These are phyloP conservation scores for Monosiga brevicollis DNA, from an alignment of 78 protist genomes.

Conservation along the genomic window DNA sequence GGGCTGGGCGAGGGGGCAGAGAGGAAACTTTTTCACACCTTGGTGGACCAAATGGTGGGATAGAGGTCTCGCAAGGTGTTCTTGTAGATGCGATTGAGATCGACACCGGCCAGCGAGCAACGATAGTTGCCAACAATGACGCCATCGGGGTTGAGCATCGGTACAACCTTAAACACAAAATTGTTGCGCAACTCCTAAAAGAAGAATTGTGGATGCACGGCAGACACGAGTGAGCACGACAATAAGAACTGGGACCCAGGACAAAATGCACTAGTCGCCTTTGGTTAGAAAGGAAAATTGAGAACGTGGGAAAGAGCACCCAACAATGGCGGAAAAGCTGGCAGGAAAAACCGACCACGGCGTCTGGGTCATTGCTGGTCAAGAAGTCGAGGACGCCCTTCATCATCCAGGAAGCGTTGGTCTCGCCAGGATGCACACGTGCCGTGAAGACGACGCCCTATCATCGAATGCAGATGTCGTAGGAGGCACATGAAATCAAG, in stretches of 20 bases:
- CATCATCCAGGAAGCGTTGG: slow-evolving; percentile 58
- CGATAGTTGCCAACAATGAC: slow-evolving; percentile 60
- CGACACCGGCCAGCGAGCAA: slow-evolving; percentile 34
- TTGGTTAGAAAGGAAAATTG: too few relatives aligned
- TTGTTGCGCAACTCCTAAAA: slow-evolving; percentile 5
- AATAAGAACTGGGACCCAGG: too few relatives aligned
- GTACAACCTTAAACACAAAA: slow-evolving; percentile 50
- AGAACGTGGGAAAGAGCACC: too few relatives aligned
- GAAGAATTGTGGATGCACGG: too few relatives aligned
- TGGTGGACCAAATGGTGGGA: background rate
- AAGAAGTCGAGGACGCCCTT: slow-evolving; percentile 20
- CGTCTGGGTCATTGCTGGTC: background rate
- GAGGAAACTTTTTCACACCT: too few relatives aligned
- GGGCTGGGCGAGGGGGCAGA: too few relatives aligned
- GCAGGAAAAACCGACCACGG: background rate
- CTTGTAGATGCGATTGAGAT: slow-evolving; percentile 42
- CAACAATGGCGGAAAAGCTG: too few relatives aligned
- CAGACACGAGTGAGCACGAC: background rate
- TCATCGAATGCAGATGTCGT: too few relatives aligned
- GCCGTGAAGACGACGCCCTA: slow-evolving; percentile 42
- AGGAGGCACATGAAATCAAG: too few relatives aligned
- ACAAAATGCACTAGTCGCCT: too few relatives aligned
- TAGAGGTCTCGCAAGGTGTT: background rate
- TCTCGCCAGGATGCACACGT: slow-evolving; percentile 83
- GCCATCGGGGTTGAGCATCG: slow-evolving; percentile 78